Conservation (phyloP, 768 basidiomycete species). For the Termitomyces sp. region DNA sequence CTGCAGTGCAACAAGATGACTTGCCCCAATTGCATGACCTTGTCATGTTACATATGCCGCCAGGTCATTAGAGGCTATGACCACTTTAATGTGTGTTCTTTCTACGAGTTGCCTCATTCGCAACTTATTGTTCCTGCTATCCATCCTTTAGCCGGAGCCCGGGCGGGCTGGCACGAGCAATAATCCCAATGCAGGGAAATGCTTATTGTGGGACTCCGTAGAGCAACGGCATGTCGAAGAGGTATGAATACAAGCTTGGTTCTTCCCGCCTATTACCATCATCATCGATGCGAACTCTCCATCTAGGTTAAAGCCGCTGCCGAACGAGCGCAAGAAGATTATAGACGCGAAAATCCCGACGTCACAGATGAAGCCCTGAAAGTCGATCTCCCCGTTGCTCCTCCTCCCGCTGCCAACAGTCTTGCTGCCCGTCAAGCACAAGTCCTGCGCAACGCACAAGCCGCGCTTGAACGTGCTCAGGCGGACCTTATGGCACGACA, state of each 20-base stretch:
- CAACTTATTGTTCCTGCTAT: constrained; percentile 10
- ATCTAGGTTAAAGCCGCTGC: constrained; percentile 63
- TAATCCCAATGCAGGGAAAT: constrained; percentile 34
- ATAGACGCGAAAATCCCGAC: constrained; percentile 56
- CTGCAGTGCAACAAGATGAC: constrained; percentile 88
- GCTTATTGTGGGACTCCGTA: constrained; percentile 62
- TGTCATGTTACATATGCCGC: constrained; percentile 85
- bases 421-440: neutral
- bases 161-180: constrained; percentile 17
- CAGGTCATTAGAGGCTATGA: constrained; percentile 69
- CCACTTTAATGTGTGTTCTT: constrained; percentile 53
- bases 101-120: neutral
- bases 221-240: constrained; percentile 64
- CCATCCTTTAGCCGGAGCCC: neutral
- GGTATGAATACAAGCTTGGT: constrained; percentile 26
- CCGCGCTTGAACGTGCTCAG: neutral
- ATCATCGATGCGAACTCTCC: neutral
- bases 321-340: constrained; percentile 58
- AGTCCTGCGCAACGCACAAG: constrained; percentile 5
- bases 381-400: constrained; percentile 53
- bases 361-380: constrained; percentile 52
- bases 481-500: neutral
- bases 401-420: constrained; percentile 16
- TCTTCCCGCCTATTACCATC: neutral
- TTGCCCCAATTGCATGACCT: constrained; percentile 62